Base-by-base conservation (phyloP, 164 flowering plant species). In the Vitis labrusca region DNA sequence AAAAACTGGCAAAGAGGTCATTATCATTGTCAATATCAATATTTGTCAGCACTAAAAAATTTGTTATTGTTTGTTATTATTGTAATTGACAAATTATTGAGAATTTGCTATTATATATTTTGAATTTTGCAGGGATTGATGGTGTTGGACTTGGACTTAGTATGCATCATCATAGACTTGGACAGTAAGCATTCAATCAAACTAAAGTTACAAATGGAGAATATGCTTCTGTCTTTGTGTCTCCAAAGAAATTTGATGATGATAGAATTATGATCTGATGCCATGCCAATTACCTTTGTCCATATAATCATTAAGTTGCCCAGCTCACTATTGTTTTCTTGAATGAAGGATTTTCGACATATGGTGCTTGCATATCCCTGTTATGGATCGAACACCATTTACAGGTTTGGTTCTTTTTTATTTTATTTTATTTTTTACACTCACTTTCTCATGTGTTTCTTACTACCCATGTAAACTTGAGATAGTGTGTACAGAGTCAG, bases 331-430 rank as follows among this genome's bases (percentile, higher is more conserved):
- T 0, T 30, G 19, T 57, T 9, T 30, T 16, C 9, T 63, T 49
- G 56, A 54, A 52, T 76, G 75, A 67, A 83, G 86, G 86, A 68
- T 83, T 23, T 84, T 84, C 70, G 79, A 82, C 60, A 54, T 84
- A 56, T 80, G 85, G 87, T 84, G 87, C 74, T 61, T 84, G 73
- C 83, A 82, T 71, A 80, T 82, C 52, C 87, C 85, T 9, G 80
- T 76, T 29, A 76, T 52, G 79, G 82, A 84, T 66, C 77, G 84
- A 64, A 84, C 87, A 49, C 63, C 87, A 59, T 82, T 84, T 74
- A 52, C 64, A 78, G 87, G 87, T 84, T 37, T 3, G 7, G 44
- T 37, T 37, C 7, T 37, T 37, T 37, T 37, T 37, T 37, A 32
- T 32, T 32, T 3, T 32, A 32, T 32, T 59, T 49, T 51, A 30